Conservation (phyloP, 2,329 filamentous ascomycete genomes). For the Aureobasidium sp. region DNA sequence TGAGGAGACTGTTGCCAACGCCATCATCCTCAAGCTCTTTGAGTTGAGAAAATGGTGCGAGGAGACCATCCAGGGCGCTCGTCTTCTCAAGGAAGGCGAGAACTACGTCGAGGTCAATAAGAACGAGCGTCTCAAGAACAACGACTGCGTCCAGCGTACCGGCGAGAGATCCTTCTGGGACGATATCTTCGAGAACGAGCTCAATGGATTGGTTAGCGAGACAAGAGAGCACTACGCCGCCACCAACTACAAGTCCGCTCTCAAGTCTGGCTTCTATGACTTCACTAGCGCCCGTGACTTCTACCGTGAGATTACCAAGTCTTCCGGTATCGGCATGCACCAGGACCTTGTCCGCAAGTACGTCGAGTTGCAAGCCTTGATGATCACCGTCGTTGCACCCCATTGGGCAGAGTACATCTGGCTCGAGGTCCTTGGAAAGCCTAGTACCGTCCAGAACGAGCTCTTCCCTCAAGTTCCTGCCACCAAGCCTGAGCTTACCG, state of each 20-base stretch:
- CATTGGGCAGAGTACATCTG: constrained; percentile 95
- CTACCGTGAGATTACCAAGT: constrained; percentile 75
- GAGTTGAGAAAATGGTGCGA: constrained; percentile 87
- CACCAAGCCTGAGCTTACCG: constrained; percentile 59
- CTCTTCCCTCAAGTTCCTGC: constrained; percentile 63
- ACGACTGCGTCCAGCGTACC: constrained; percentile 60
- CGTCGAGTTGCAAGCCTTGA: constrained; percentile 75
- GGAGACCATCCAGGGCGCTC: constrained; percentile 61
- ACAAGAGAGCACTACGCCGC: constrained; percentile 68
- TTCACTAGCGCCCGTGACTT: constrained; percentile 80
- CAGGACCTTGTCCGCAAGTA: constrained; percentile 69
- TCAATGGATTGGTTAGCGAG: constrained; percentile 75
- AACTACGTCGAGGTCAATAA: constrained; percentile 35
- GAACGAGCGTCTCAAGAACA: constrained; percentile 38
- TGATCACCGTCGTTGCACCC: constrained; percentile 76
- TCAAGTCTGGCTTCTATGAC: constrained; percentile 80
- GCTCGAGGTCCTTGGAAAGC: constrained; percentile 77
- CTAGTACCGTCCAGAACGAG: constrained; percentile 68
- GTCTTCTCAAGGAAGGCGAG: constrained; percentile 35
- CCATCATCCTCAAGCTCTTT: constrained; percentile 77
- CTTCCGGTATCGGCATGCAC: constrained; percentile 79
- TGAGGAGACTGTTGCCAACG: constrained; percentile 89
- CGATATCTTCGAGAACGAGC: constrained; percentile 83
- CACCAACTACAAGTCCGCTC: constrained; percentile 76
- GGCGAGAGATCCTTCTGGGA: constrained; percentile 75